These are phyloP conservation scores for Achaetomium macrosporum DNA, from an alignment of 2,329 filamentous ascomycete genomes.

Conservation along the genomic window DNA sequence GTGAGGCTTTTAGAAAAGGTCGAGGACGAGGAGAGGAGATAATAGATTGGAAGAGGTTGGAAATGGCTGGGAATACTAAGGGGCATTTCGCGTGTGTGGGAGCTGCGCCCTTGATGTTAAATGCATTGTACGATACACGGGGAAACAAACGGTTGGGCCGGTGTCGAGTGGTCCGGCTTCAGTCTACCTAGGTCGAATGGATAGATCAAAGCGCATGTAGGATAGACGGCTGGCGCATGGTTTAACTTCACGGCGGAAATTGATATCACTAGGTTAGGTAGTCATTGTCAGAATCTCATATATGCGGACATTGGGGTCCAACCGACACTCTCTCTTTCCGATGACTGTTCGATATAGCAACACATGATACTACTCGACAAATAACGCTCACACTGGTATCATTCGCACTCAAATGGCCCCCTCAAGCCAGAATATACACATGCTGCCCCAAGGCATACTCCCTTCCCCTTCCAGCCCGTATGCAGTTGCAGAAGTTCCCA, in stretches of 20 bases:
- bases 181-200: no score
- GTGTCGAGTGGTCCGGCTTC: no score
- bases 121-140: no score
- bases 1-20: conserved; percentile 40
- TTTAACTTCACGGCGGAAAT: no score
- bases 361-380: background rate
- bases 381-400: background rate
- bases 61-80: background rate
- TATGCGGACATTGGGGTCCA: no score
- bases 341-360: background rate
- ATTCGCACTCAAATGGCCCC: background rate
- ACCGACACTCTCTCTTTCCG: background rate
- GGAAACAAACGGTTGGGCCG: no score
- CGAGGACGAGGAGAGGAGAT: conserved; percentile 7
- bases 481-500: background rate
- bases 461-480: background rate
- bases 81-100: no score
- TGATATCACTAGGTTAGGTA: no score
- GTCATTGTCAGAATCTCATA: no score
- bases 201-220: no score
- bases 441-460: background rate
- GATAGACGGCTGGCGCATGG: no score
- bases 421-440: background rate
- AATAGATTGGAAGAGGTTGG: background rate
- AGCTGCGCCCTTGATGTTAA: no score